Percentiles rank a stretch among this genome's conserved stretches.
These are phyloP conservation scores for Russula virescens DNA, from an alignment of 768 basidiomycete genomes.

Conservation along the genomic window DNA sequence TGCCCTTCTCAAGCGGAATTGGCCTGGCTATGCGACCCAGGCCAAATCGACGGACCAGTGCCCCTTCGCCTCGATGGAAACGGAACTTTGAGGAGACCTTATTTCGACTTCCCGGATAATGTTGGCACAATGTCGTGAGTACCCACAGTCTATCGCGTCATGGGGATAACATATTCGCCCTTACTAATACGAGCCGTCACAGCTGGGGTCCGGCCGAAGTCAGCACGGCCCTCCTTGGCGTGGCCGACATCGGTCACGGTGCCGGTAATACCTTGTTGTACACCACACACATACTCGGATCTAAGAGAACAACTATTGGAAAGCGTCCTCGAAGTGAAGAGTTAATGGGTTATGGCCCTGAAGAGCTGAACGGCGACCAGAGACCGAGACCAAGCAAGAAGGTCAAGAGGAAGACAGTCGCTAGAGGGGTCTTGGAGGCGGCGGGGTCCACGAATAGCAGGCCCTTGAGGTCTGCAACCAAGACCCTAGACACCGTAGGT, in stretches of 20 bases:
- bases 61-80: no score
- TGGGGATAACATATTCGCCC: no score
- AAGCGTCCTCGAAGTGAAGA: neutral
- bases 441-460: neutral
- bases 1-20: neutral
- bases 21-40: neutral
- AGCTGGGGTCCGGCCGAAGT: no score
- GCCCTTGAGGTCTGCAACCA: neutral
- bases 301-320: neutral
- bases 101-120: no score
- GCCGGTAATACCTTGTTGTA: no score
- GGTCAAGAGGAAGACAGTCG: neutral
- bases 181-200: no score
- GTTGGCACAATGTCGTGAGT: neutral
- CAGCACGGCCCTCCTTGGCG: no score
- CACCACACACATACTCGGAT: neutral
- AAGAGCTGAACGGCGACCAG: no score
- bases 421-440: neutral
- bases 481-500: neutral
- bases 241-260: no score
- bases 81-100: no score
- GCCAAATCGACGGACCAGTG: rapidly evolving
- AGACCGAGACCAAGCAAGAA: neutral
- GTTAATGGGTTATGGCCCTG: no score
- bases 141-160: no score